Conservation (phyloP, 257 asterid genomes). For the Fraxinus cuspidata region DNA sequence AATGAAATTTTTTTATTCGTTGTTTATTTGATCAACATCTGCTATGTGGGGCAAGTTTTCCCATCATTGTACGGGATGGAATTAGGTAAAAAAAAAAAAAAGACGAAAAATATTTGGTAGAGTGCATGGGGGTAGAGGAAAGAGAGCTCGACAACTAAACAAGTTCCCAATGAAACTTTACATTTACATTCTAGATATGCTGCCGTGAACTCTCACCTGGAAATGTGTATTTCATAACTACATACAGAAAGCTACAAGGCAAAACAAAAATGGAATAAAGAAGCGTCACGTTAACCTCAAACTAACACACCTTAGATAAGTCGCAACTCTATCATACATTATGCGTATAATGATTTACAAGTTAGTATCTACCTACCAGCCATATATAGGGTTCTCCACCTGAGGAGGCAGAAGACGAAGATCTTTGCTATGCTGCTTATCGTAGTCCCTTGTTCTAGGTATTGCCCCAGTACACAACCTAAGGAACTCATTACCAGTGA, state of each 20-base stretch:
- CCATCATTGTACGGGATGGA: neutral
- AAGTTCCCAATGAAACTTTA: constrained; percentile 6
- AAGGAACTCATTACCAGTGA: constrained; percentile 86
- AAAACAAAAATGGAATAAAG: constrained; percentile 21
- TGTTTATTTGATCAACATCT: neutral
- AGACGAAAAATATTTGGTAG: neutral
- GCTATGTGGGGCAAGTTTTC: neutral
- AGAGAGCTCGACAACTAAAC: neutral
- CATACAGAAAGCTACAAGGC: neutral
- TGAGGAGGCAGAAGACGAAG: constrained; percentile 78
- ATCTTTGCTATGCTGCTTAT: constrained; percentile 75
- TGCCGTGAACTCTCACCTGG: neutral
- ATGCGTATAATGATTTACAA: constrained; percentile 41
- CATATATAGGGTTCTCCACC: constrained; percentile 92
- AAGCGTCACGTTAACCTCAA: constrained; percentile 11
- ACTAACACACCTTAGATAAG: constrained; percentile 18
- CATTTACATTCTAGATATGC: constrained; percentile 33
- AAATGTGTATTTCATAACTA: constrained; percentile 9
- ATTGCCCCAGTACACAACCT: constrained; percentile 86
- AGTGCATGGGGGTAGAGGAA: neutral
- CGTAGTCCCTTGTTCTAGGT: constrained; percentile 78
- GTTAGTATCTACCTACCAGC: constrained; percentile 66
- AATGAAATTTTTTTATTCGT: neutral
- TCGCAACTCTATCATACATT: constrained; percentile 27
- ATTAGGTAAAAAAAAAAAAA: neutral